Evolutionary conservation across 805 yeast species (phyloP).

Genomic region (Cyberlindnera xishuangbannaensis): DNA sequence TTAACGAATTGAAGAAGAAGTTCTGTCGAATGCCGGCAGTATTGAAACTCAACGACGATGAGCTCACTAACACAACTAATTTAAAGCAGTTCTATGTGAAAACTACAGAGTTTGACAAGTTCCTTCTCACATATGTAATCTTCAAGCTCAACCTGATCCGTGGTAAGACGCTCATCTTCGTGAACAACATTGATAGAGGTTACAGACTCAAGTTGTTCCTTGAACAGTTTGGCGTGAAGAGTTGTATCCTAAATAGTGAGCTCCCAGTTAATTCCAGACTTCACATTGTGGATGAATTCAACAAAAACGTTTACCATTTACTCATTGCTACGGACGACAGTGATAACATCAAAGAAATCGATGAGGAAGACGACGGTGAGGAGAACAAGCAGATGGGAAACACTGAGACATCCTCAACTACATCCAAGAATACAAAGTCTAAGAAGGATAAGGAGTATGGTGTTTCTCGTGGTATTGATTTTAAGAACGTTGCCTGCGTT

Average conservation of each 20-base stretch:
- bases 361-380: slow-evolving; percentile 32
- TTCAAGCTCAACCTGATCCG: slow-evolving; percentile 82
- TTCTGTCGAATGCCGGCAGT: slow-evolving; percentile 83
- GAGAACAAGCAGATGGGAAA: slow-evolving; percentile 8
- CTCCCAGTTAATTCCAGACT: slow-evolving; percentile 88
- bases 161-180: slow-evolving; percentile 88
- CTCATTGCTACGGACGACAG: slow-evolving; percentile 95
- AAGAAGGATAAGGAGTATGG: slow-evolving; percentile 76
- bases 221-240: slow-evolving; percentile 89
- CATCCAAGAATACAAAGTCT: slow-evolving; percentile 23
- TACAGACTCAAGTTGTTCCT: slow-evolving; percentile 84
- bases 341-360: slow-evolving; percentile 48
- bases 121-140: slow-evolving; percentile 83
- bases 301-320: slow-evolving; percentile 78
- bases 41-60: slow-evolving; percentile 71
- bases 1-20: slow-evolving; percentile 64
- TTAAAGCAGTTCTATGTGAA: slow-evolving; percentile 82
- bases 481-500: slow-evolving; percentile 93
- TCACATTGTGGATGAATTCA: slow-evolving; percentile 93
- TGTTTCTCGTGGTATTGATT: slow-evolving; percentile 95
- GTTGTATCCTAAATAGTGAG: slow-evolving; percentile 88
- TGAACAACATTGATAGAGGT: slow-evolving; percentile 92
- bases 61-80: slow-evolving; percentile 45
- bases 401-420: slow-evolving; percentile 3
- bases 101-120: slow-evolving; percentile 86